Percentiles rank a stretch among this genome's conserved stretches.
phyloP scores from a whole-genome alignment of 208 protist species.

The Acanthamoeba quina region DNA sequence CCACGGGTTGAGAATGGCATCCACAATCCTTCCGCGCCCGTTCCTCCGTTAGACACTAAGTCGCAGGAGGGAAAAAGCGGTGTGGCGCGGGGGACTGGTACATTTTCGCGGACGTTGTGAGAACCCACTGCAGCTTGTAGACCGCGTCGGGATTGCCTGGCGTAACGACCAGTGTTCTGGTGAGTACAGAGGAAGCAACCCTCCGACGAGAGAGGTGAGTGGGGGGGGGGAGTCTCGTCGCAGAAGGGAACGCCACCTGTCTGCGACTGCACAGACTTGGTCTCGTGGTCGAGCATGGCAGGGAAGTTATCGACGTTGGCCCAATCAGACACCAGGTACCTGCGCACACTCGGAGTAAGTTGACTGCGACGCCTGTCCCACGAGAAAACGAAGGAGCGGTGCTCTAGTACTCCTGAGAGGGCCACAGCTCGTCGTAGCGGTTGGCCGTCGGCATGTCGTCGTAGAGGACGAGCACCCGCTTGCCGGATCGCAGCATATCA shows the following conservation, averaged over 20 bases:
- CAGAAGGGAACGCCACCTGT: background rate
- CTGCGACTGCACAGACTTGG: background rate
- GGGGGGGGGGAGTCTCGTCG: background rate
- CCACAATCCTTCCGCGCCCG: background rate
- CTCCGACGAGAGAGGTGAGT: background rate
- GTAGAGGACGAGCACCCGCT: constrained; percentile 1
- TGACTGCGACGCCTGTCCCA: background rate
- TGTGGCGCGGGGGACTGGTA: background rate
- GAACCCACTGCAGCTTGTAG: constrained; percentile 47
- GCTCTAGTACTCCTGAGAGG: background rate
- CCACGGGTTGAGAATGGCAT: background rate
- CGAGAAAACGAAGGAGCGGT: background rate
- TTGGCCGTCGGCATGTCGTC: background rate
- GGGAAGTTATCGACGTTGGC: constrained; percentile 32
- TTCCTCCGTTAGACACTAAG: background rate
- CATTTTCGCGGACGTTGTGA: background rate
- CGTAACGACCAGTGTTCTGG: background rate
- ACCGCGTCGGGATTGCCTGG: constrained; percentile 29
- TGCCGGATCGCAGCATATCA: background rate
- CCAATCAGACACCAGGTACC: constrained; percentile 4
- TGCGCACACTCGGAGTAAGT: background rate
- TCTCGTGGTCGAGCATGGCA: background rate
- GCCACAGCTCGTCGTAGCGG: constrained; percentile 6
- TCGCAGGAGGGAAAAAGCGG: background rate
- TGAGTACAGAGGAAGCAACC: no score